phyloP scores from a whole-genome alignment of 257 asterid species.

The Phtheirospermum japonicum region DNA sequence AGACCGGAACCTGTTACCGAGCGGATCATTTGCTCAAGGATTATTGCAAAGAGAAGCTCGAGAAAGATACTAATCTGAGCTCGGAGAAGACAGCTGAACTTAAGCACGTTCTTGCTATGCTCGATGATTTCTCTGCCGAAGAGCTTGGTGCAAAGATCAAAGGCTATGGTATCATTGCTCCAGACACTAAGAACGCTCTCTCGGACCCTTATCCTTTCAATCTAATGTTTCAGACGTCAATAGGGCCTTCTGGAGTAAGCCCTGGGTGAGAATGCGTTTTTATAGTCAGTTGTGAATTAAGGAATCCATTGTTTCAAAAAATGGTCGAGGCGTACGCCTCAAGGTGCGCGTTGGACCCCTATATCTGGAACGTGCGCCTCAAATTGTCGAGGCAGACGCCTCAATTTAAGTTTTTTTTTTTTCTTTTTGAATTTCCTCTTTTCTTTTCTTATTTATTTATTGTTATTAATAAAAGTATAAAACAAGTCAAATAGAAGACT shows the following conservation, averaged over 20 bases:
- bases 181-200: constrained; percentile 64
- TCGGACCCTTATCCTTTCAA: constrained; percentile 86
- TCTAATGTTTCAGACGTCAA: constrained; percentile 76
- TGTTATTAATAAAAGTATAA: too few species aligned
- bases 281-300: neutral
- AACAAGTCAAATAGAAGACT: too few species aligned
- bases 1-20: constrained; percentile 65
- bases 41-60: constrained; percentile 70
- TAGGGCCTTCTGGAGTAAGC: constrained; percentile 68
- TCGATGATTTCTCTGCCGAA: constrained; percentile 67
- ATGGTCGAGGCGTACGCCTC: too few species aligned
- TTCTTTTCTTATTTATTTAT: too few species aligned
- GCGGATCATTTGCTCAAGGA: constrained; percentile 84
- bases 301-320: too few species aligned
- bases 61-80: constrained; percentile 52
- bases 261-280: constrained; percentile 53
- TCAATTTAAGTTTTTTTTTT: too few species aligned
- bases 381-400: too few species aligned
- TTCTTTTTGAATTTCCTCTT: too few species aligned
- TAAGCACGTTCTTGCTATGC: constrained; percentile 61
- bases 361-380: too few species aligned
- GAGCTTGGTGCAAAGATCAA: constrained; percentile 73
- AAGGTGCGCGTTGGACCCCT: too few species aligned
- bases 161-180: constrained; percentile 71
- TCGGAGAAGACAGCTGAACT: constrained; percentile 49